Base-by-base conservation (phyloP, 495 filamentous ascomycete genomes). In the Hamigera avellanea region DNA sequence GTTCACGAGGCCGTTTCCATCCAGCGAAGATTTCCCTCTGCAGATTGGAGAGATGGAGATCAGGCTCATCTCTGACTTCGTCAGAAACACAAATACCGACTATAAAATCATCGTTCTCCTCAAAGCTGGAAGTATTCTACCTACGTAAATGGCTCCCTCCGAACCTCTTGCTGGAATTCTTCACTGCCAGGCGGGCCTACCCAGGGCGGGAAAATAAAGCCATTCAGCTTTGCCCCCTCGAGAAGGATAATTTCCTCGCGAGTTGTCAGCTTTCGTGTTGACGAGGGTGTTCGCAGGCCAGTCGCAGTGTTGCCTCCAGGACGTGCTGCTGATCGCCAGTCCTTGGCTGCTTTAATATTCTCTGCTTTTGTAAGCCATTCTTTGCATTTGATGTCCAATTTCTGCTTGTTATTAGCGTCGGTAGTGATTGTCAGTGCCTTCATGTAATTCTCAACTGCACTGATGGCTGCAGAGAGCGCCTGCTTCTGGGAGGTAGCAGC, bases 141-240 rank as follows among this genome's bases (percentile, higher is more conserved):
- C 36, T 70, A 81, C 78, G 54, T 56, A 52, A 76, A 83, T 34
- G 50, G 48, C 13, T 48, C 45, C 28, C 59, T 49, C 25, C 53
- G 62, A 17, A 53, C 43, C 14, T 33, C 43, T 3, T 59, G 40
- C 18, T 57, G 40, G 45, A 88, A 87, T 17, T 76, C 69, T 3
- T 57, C 47, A 0, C 62, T 28, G 6, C 50, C 49, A 0, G 86
- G 84, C 18, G 72, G 50, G 9, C 56, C 54, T 12, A 70, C 64
- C 91, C 91, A 98, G 3, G 83, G 86, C 7, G 78, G 85, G 46
- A 93, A 96, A 3, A 74, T 64, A 42, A 74, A 80, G 6, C 81
- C 81, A 50, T 93, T 81, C 8, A 98, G 59, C 35, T 77, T 81
- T 10, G 86, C 86, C 2, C 75, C 74, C 42, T 80, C 76, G 8